Conservation (phyloP, 352 stramenopile species). For the Globisporangium spiculum region DNA sequence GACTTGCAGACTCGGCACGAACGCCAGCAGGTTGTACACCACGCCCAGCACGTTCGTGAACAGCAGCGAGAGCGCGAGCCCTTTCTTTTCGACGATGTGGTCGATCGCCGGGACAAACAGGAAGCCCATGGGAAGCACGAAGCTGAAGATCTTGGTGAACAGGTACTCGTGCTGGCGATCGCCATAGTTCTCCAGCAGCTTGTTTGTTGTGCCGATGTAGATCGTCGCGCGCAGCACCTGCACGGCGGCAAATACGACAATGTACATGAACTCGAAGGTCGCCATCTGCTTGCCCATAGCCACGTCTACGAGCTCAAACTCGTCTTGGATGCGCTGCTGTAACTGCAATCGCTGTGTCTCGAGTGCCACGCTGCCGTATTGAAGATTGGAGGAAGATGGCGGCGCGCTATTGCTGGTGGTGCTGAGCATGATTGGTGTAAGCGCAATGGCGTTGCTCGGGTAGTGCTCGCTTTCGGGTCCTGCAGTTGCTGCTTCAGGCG, state of each 20-base stretch:
- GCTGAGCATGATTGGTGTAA: not conserved
- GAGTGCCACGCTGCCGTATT: conserved; percentile 7
- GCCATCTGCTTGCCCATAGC: conserved; percentile 56
- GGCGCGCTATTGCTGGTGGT: not conserved
- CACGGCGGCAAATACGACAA: conserved; percentile 64
- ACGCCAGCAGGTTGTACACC: conserved; percentile 67
- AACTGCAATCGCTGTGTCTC: not conserved
- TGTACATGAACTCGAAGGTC: conserved; percentile 80
- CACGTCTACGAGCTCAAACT: conserved; percentile 51
- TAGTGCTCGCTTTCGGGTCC: conserved; percentile 19
- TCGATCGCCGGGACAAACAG: conserved; percentile 85
- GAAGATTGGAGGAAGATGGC: not conserved
- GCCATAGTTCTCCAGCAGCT: conserved; percentile 80
- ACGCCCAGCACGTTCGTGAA: conserved; percentile 74
- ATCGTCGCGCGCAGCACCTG: conserved; percentile 78
- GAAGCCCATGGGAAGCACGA: conserved; percentile 80
- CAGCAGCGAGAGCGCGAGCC: conserved; percentile 60
- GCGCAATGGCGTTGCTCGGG: conserved; percentile 16
- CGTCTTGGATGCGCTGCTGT: conserved; percentile 20
- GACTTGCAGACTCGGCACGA: conserved; percentile 60
- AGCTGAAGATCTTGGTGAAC: conserved; percentile 87
- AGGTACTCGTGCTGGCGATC: conserved; percentile 57
- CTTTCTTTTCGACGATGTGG: conserved; percentile 71
- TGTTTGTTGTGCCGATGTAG: conserved; percentile 87
- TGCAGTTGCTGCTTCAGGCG: not conserved